phyloP scores from a whole-genome alignment of 106 monocot species.

The Posidonia australis region DNA sequence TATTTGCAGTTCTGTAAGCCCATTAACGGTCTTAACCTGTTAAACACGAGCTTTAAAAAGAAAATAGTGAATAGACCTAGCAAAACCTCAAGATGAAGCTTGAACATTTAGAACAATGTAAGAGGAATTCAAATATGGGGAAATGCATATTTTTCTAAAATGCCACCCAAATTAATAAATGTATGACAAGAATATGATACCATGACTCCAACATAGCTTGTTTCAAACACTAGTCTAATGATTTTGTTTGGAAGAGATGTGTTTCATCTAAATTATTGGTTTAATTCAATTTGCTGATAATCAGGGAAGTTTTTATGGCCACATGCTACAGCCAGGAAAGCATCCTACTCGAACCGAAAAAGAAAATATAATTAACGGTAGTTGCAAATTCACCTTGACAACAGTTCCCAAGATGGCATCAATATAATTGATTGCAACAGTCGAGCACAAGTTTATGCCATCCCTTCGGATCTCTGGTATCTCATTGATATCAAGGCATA shows the following conservation, averaged over 20 bases:
- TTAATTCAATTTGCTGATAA: neutral
- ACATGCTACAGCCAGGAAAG: neutral
- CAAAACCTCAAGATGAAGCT: neutral
- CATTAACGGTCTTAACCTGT: conserved; percentile 96
- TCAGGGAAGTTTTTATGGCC: neutral
- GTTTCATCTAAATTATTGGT: neutral
- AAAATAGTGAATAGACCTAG: conserved; percentile 21
- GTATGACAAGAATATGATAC: too few species aligned
- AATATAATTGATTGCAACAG: conserved; percentile 68
- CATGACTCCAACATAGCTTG: too few species aligned
- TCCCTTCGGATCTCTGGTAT: conserved; percentile 85
- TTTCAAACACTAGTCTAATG: too few species aligned
- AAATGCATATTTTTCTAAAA: neutral
- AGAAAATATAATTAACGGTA: neutral
- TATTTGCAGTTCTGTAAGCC: conserved; percentile 81
- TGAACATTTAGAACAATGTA: neutral
- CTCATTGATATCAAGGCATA: conserved; percentile 83
- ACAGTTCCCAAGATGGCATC: conserved; percentile 84
- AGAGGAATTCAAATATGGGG: neutral
- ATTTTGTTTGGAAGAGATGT: too few species aligned
- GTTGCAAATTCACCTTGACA: conserved; percentile 51
- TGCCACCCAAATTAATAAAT: neutral
- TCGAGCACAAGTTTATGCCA: conserved; percentile 75
- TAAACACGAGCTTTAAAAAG: conserved; percentile 33
- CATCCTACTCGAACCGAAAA: neutral